Evolutionary conservation across 169 alveolate species (phyloP).

Genomic region (Cytauxzoon felis): DNA sequence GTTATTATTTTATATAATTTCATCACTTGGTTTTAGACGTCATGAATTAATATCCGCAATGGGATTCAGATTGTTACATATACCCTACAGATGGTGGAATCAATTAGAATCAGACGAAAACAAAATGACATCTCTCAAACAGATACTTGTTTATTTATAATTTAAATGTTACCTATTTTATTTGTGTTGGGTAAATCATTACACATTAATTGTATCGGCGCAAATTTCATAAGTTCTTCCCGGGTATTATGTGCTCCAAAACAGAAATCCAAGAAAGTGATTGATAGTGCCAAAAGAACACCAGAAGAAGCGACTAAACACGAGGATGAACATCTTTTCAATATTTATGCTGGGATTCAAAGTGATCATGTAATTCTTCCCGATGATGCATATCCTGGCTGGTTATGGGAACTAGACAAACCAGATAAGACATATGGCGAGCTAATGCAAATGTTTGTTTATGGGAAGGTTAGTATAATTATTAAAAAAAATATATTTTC

Average conservation of each 20-base stretch:
- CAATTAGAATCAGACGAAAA: conserved; percentile 60
- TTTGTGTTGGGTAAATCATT: not conserved
- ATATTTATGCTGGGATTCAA: conserved; percentile 66
- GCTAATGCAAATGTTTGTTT: conserved; percentile 69
- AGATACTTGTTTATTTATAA: conserved; percentile 14
- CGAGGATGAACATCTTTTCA: conserved; percentile 70
- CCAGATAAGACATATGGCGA: conserved; percentile 77
- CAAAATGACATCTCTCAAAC: conserved; percentile 47
- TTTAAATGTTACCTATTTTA: not conserved
- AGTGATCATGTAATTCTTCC: conserved; percentile 71
- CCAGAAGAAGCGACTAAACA: conserved; percentile 25
- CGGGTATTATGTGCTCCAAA: conserved; percentile 8
- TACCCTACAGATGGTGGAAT: conserved; percentile 70
- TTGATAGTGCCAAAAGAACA: conserved; percentile 39
- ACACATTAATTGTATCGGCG: not conserved
- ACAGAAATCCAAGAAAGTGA: conserved; percentile 45
- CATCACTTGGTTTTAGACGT: conserved; percentile 40
- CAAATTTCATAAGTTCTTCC: not conserved
- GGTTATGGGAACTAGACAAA: conserved; percentile 75
- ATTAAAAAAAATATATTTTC: not conserved
- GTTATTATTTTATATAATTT: conserved; percentile 4
- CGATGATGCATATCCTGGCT: conserved; percentile 71
- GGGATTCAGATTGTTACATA: conserved; percentile 70
- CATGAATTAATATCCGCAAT: conserved; percentile 68
- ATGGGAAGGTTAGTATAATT: conserved; percentile 64